Percentiles rank a stretch among this genome's conserved stretches.
phyloP scores from a whole-genome alignment of 2,329 filamentous ascomycete genomes.

The Epichloe gansuensis region DNA sequence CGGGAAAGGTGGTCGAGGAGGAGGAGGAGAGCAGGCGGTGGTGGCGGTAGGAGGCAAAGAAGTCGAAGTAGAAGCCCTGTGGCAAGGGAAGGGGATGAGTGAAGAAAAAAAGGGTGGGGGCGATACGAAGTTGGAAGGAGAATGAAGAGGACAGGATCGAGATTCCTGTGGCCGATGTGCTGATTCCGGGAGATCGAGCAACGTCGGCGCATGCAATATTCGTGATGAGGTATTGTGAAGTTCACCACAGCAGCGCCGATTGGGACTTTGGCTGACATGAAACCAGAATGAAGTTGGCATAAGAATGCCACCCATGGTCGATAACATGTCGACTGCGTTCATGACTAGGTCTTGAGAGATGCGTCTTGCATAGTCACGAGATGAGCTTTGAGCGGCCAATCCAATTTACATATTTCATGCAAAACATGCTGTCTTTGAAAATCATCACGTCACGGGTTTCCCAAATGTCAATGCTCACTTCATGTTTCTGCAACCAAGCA shows the following conservation, averaged over 20 bases:
- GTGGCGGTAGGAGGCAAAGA: constrained; percentile 24
- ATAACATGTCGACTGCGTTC: not conserved
- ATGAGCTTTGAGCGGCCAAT: not conserved
- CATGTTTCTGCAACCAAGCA: too few relatives aligned
- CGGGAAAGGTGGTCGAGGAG: constrained; percentile 28
- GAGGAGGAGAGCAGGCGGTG: constrained; percentile 24
- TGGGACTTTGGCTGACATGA: not conserved
- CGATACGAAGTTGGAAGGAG: not conserved
- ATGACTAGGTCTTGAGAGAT: not conserved
- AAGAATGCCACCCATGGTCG: not conserved
- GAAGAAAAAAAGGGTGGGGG: not conserved
- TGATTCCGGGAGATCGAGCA: constrained; percentile 1
- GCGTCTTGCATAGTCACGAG: not conserved
- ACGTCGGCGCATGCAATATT: constrained; percentile 7
- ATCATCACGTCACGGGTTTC: not conserved
- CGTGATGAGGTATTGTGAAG: not conserved
- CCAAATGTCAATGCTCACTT: not conserved
- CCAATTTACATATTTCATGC: not conserved
- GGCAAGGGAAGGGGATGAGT: constrained; percentile 23
- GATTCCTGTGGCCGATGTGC: constrained; percentile 6
- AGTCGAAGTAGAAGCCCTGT: constrained; percentile 39
- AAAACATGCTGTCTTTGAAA: not conserved
- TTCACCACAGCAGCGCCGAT: too few relatives aligned
- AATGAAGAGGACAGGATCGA: not conserved
- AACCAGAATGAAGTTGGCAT: not conserved